These are phyloP conservation scores for Xylariaceae sp. DNA, from an alignment of 2,329 filamentous ascomycete genomes.

Conservation along the genomic window DNA sequence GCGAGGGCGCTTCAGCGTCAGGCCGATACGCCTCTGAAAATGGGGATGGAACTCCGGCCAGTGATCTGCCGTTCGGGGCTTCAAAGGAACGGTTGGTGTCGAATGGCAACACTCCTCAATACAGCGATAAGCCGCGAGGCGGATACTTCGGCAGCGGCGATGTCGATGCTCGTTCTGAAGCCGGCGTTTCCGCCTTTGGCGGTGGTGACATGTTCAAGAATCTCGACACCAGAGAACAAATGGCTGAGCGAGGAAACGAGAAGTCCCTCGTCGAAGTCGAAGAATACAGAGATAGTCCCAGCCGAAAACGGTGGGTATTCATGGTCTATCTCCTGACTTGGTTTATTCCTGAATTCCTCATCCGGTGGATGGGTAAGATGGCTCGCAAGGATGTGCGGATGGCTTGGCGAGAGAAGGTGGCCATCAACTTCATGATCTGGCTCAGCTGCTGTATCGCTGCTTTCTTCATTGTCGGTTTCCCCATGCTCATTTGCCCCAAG, in stretches of 20 bases:
- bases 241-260: slow-evolving; percentile 93
- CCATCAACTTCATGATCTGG: slow-evolving; percentile 99
- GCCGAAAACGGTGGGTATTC: slow-evolving; percentile 88
- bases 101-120: slow-evolving; percentile 59
- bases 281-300: slow-evolving; percentile 73
- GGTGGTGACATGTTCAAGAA: slow-evolving; percentile 98
- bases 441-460: slow-evolving; percentile 73
- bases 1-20: slow-evolving; percentile 60
- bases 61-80: slow-evolving; percentile 59
- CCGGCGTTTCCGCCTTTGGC: slow-evolving; percentile 86
- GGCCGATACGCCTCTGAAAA: slow-evolving; percentile 63
- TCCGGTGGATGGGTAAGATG: slow-evolving; percentile 80
- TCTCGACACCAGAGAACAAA: slow-evolving; percentile 87
- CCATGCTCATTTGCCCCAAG: slow-evolving; percentile 83
- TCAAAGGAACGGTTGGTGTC: slow-evolving; percentile 63
- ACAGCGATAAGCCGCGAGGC: slow-evolving; percentile 73
- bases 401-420: slow-evolving; percentile 96
- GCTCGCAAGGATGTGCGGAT: slow-evolving; percentile 87
- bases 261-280: slow-evolving; percentile 91
- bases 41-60: slow-evolving; percentile 62
- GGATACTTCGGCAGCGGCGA: slow-evolving; percentile 83
- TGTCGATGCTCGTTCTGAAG: slow-evolving; percentile 84
- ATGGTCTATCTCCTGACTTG: slow-evolving; percentile 83
- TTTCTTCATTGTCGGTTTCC: slow-evolving; percentile 92
- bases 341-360: slow-evolving; percentile 81